phyloP scores from a whole-genome alignment of 768 basidiomycete species.

The Phaffia tasmanica region DNA sequence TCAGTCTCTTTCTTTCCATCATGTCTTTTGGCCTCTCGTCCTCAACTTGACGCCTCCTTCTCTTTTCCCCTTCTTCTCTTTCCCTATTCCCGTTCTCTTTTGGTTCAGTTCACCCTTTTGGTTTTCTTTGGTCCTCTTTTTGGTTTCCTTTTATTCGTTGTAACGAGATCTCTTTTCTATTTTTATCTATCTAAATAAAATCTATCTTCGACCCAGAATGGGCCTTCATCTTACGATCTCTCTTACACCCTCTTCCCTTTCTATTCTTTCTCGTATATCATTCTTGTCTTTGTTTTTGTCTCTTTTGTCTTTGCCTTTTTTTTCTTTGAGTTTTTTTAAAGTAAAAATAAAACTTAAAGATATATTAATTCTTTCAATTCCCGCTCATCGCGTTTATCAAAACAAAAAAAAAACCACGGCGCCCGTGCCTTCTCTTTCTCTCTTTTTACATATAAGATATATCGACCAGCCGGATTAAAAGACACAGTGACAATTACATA shows the following conservation, averaged over 20 bases:
- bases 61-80: no score
- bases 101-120: neutral
- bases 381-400: neutral
- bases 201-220: neutral
- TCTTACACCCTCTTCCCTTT: neutral
- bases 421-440: neutral
- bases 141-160: neutral
- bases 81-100: no score
- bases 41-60: no score
- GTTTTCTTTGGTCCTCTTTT: neutral
- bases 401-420: no score
- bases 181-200: constrained; percentile 6
- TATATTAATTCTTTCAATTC: neutral
- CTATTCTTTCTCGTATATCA: neutral
- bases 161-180: constrained; percentile 15
- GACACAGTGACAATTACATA: no score
- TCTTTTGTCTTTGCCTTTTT: neutral
- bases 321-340: neutral
- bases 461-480: no score
- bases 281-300: neutral
- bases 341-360: neutral
- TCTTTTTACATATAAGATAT: no score
- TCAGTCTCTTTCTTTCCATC: no score
- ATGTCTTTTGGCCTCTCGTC: no score
- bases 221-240: neutral